Evolutionary conservation across 345 rosid genomes (phyloP), one percentile per base, ranked within the genome.

Genomic region (Camelina hispida): DNA sequence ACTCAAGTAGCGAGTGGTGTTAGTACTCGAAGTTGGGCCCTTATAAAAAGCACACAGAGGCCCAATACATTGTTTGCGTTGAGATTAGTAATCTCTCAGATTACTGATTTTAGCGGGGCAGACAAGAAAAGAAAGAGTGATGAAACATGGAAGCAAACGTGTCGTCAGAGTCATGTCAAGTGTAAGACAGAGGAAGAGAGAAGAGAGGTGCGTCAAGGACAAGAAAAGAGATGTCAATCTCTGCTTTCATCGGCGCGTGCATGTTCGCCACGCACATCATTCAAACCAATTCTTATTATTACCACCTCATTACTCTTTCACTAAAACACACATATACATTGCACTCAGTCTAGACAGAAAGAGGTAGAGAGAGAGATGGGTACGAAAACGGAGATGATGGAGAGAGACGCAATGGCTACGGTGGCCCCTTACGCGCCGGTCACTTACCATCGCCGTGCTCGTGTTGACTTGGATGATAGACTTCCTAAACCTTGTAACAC

Each of bases 391-490:
- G 82, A 73, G 28, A 72, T 78, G 69, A 71, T 72, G 53, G 86
- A 81, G 66, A 76, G 75, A 42, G 89, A 86, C 53, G 80, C 93
- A 32, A 57, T 88, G 84, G 89, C 89, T 13, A 87, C 87, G 12
- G 88, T 84, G 70, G 97, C 99, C 44, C 89, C 88, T 3, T 80
- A 51, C 38, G 97, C 93, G 0, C 91, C 99, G n/a, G 84, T 83
- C 44, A 92, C 99, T 40, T 83, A 25, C 48, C 88, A 82, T 34
- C 85, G 96, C 61, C 83, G 79, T 62, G 90, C 91, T 54, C 81
- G 88, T 2, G 60, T 48, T 68, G 96, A 90, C 80, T 74, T 95
- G 79, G 99, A 92, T 23, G 83, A 81, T 43, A 80, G 82, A 28
- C 78, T 88, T 11, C 96, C 91, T 6, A 95, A 95, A 73, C 97